Evolutionary conservation across 768 basidiomycete species (phyloP).

Genomic region (Collybiopsis confluens): DNA sequence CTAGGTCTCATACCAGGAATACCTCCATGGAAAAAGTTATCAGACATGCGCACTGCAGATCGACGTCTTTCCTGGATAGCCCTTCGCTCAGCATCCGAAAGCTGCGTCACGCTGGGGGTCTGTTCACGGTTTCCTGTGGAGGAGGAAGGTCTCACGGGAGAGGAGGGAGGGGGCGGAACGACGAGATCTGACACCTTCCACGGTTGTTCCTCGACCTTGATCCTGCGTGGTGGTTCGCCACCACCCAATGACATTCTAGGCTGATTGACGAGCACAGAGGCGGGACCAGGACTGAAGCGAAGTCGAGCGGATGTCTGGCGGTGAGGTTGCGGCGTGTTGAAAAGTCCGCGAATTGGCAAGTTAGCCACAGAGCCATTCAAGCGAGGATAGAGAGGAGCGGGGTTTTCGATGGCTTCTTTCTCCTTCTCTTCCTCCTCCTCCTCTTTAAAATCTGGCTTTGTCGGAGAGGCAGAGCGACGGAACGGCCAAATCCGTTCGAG

Average conservation of each 20-base stretch:
- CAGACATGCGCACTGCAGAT: constrained; percentile 48
- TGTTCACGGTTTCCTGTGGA: constrained; percentile 10
- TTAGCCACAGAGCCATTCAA: constrained; percentile 26
- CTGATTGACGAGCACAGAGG: constrained; percentile 10
- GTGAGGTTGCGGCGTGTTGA: constrained; percentile 57
- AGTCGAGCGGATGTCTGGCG: constrained; percentile 9
- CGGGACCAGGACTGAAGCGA: constrained; percentile 2
- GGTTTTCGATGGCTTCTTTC: constrained; percentile 19
- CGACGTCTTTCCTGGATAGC: constrained; percentile 61
- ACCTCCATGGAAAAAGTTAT: constrained; percentile 44
- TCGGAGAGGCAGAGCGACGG: constrained; percentile 20
- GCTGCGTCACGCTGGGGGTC: background rate
- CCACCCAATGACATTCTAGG: constrained; percentile 41
- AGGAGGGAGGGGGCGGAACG: constrained; percentile 27
- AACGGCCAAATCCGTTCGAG: constrained; percentile 41
- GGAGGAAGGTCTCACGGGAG: constrained; percentile 11
- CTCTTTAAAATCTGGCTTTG: background rate
- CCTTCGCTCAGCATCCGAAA: constrained; percentile 20
- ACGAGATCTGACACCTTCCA: constrained; percentile 58
- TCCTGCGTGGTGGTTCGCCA: constrained; percentile 37
- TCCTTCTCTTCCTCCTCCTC: constrained; percentile 9
- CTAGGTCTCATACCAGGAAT: constrained; percentile 45
- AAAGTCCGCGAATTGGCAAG: constrained; percentile 21
- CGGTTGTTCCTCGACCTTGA: constrained; percentile 39
- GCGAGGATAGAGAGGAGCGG: constrained; percentile 21